Conservation (phyloP, 176 grass and related monocot genomes). For the Coix lacrymajobi region DNA sequence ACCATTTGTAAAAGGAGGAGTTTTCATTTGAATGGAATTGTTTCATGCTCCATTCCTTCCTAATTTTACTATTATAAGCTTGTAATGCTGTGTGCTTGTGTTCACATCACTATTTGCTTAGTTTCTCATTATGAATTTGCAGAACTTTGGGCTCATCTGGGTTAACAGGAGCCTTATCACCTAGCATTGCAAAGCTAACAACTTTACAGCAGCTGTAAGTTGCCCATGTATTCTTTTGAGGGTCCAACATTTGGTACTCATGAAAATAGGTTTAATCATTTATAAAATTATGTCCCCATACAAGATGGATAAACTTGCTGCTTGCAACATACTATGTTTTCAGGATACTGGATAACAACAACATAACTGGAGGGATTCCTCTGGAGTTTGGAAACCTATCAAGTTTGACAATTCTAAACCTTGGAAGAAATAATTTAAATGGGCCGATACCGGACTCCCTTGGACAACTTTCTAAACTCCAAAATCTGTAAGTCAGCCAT, state of each 20-base stretch:
- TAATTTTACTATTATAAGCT: constrained; percentile 10
- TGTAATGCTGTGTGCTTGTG: background rate
- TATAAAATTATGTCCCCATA: background rate
- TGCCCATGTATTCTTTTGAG: background rate
- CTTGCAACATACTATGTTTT: constrained; percentile 1
- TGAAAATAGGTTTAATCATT: background rate
- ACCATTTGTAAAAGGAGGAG: background rate
- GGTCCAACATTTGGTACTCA: background rate
- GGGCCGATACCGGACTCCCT: constrained; percentile 70
- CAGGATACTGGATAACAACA: constrained; percentile 65
- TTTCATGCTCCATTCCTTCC: background rate
- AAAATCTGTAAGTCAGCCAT: constrained; percentile 65
- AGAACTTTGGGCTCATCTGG: constrained; percentile 59
- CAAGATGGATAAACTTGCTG: background rate
- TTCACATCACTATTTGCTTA: background rate
- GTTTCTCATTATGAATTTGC: constrained; percentile 27
- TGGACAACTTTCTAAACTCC: constrained; percentile 53
- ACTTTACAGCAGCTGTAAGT: constrained; percentile 70
- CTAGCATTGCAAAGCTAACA: constrained; percentile 56
- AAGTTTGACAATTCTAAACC: constrained; percentile 60
- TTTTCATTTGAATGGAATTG: constrained; percentile 5
- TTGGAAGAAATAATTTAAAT: constrained; percentile 60
- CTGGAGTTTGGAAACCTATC: constrained; percentile 60
- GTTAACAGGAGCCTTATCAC: constrained; percentile 63
- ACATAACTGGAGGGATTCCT: constrained; percentile 82